These are phyloP conservation scores for Apium graveolens DNA, from an alignment of 129 eudicot genomes.

Conservation along the genomic window DNA sequence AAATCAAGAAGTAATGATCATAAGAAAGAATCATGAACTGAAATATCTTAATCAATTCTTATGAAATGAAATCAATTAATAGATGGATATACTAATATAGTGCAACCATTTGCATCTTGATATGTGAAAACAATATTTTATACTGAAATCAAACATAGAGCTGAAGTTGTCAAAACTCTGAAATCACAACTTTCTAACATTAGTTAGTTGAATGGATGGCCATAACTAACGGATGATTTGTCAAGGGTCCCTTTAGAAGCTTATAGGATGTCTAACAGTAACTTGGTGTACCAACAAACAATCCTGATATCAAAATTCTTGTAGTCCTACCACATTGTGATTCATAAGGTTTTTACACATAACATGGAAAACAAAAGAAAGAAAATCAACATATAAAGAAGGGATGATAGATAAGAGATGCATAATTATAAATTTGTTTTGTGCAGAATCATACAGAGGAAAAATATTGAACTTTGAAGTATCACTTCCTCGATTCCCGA, in stretches of 20 bases:
- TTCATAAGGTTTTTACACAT: background rate
- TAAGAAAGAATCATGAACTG: too few relatives aligned
- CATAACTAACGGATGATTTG: background rate
- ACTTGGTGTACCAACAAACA: background rate
- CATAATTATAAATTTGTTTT: background rate
- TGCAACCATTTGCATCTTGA: background rate
- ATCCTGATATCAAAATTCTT: background rate
- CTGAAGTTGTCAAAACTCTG: background rate
- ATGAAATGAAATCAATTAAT: too few relatives aligned
- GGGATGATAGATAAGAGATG: background rate
- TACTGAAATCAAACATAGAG: background rate
- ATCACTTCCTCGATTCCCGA: constrained; percentile 61
- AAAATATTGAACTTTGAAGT: constrained; percentile 53
- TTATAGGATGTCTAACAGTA: background rate
- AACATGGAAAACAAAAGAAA: background rate
- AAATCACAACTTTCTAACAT: background rate
- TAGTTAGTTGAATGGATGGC: background rate
- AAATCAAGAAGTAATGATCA: too few relatives aligned
- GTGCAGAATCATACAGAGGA: constrained; percentile 62
- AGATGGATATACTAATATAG: background rate
- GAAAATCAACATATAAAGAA: background rate
- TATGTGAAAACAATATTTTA: background rate
- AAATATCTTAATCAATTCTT: too few relatives aligned
- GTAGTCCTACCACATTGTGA: background rate
- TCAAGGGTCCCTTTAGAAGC: background rate